Conservation (phyloP, 116 monocot genomes). For the Dioscorea cayenensis region DNA sequence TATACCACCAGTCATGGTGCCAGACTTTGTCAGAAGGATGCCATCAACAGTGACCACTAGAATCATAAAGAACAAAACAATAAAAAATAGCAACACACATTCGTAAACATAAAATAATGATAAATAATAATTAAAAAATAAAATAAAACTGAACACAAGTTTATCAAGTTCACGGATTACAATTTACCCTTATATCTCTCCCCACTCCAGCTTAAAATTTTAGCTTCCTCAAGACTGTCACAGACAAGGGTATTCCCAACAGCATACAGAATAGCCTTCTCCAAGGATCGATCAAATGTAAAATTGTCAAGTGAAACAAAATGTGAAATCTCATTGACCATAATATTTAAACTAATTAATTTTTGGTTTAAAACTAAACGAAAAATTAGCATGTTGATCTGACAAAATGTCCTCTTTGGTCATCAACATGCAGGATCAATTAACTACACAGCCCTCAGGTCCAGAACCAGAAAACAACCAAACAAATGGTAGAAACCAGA, state of each 20-base stretch:
- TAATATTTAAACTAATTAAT: not conserved
- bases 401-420: not conserved
- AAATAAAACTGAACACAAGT: not conserved
- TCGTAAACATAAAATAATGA: not conserved
- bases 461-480: not conserved
- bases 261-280: constrained; percentile 93
- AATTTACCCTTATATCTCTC: constrained; percentile 85
- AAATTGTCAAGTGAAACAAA: constrained; percentile 47
- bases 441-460: not conserved
- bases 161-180: not conserved
- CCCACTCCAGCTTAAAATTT: constrained; percentile 88
- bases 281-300: constrained; percentile 89
- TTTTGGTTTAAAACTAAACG: not conserved
- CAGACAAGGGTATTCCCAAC: constrained; percentile 97
- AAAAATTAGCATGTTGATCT: not conserved
- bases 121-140: constrained; percentile 1
- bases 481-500: too few species aligned
- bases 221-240: constrained; percentile 95
- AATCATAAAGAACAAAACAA: not conserved
- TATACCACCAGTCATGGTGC: constrained; percentile 97
- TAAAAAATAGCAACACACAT: not conserved
- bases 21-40: constrained; percentile 90
- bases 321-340: not conserved
- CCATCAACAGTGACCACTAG: constrained; percentile 96
- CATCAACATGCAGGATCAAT: not conserved